Percentiles rank a stretch among this genome's conserved stretches.
Evolutionary conservation across 1,284 basidiomycete species (phyloP).

Genomic region (Ganoderma meredithae): DNA sequence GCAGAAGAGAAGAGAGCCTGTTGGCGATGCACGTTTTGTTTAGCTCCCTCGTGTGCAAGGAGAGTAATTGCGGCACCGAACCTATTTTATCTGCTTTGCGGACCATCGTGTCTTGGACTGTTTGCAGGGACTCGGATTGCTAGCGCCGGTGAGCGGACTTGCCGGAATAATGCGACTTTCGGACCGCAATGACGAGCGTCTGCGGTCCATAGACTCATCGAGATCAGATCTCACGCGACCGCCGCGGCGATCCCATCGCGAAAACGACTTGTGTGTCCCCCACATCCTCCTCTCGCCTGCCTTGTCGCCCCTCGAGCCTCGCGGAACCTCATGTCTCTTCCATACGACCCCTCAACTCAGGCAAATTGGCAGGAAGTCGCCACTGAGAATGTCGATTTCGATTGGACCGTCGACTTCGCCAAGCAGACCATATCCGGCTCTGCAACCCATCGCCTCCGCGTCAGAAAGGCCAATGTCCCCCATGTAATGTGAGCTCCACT

Average conservation of each 20-base stretch:
- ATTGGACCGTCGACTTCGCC: constrained; percentile 88
- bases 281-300: not conserved
- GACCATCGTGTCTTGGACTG: constrained; percentile 9
- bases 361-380: constrained; percentile 80
- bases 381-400: constrained; percentile 76
- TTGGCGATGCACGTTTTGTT: not conserved
- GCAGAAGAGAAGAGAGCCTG: constrained; percentile 94
- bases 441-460: constrained; percentile 71
- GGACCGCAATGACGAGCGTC: not conserved
- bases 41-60: not conserved
- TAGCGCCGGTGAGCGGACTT: not conserved
- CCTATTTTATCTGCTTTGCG: constrained; percentile 44
- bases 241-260: not conserved
- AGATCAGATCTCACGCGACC: constrained; percentile 12
- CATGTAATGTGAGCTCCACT: constrained; percentile 62
- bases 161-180: not conserved
- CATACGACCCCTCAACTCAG: constrained; percentile 75
- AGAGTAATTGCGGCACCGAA: constrained; percentile 14
- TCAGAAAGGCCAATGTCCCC: constrained; percentile 65
- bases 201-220: not conserved
- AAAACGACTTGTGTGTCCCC: not conserved
- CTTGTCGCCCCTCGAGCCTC: not conserved
- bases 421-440: constrained; percentile 74
- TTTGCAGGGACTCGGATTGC: no score
- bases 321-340: constrained; percentile 16